Evolutionary conservation across 2,329 filamentous ascomycete species (phyloP).

Genomic region (Alternaria gaisen): DNA sequence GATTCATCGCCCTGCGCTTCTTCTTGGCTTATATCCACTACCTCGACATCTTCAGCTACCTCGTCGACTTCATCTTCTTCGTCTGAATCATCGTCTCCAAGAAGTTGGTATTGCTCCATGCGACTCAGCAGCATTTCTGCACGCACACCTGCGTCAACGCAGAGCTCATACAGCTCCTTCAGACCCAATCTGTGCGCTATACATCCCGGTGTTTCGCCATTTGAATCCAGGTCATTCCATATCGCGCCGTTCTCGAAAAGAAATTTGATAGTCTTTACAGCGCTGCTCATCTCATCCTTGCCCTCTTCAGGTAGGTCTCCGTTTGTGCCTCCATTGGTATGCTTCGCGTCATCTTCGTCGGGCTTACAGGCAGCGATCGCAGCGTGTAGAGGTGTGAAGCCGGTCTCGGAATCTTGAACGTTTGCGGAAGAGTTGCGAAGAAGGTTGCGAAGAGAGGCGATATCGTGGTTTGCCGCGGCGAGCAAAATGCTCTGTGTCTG

Average conservation of each 20-base stretch:
- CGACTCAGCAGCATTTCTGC: conserved; percentile 87
- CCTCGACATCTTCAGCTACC: conserved; percentile 34
- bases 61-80: conserved; percentile 53
- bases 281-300: conserved; percentile 59
- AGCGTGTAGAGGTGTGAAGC: conserved; percentile 87
- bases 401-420: conserved; percentile 83
- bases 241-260: conserved; percentile 89
- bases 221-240: conserved; percentile 92
- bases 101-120: conserved; percentile 80
- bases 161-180: conserved; percentile 76
- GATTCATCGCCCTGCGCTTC: conserved; percentile 40
- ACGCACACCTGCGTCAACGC: conserved; percentile 88
- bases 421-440: conserved; percentile 72
- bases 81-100: conserved; percentile 66
- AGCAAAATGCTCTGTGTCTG: conserved; percentile 69
- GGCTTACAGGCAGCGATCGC: conserved; percentile 73
- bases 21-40: conserved; percentile 39
- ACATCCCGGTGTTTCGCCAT: conserved; percentile 91
- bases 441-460: conserved; percentile 72
- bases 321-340: conserved; percentile 40
- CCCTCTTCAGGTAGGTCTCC: conserved; percentile 41
- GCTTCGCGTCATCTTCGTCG: conserved; percentile 42
- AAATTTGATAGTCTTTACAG: conserved; percentile 73
- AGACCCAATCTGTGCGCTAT: conserved; percentile 76
- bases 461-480: conserved; percentile 72